Base-by-base conservation (phyloP, 2,329 filamentous ascomycete genomes). In the Leptographium lundbergii region DNA sequence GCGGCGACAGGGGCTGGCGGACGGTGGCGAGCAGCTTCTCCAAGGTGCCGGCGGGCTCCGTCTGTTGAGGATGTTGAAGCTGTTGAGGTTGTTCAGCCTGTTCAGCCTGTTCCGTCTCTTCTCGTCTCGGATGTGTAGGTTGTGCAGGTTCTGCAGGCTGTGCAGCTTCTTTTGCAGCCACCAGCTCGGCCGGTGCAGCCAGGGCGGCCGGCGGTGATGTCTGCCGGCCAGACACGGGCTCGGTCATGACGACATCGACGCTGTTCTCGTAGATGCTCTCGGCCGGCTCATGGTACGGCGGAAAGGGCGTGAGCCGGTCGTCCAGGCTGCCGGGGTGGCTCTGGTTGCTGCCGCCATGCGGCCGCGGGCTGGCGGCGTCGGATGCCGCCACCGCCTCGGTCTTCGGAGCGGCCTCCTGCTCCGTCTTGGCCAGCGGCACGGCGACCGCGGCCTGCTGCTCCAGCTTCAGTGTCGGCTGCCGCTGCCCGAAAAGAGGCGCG, bases 1-100 rank as follows among this genome's bases (percentile, higher is more conserved):
- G 54, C 4, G 63, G 63, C 17, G 62, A 59, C 29, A 59, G 56
- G 17, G 56, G 57, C 9, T 45, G 17, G n/a, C 11, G 34, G 56
- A 53, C 11, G 51, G 58, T 13, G 57, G 54, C 42, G 6, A 19
- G 42, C 42, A 25, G 50, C n/a, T 24, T 17, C 6, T 10, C 36
- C 2, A 3, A 27, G 1, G 42, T 17, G 6, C 42, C 19, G 4
- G 42, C 39, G 19, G 2, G 42, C 9, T 45, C 42, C n/a, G 42
- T 34, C 19, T 9, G 36, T 14, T 14, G n/a, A n/a, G n/a, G n/a
- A n/a, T n/a, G n/a, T n/a, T n/a, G n/a, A n/a, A n/a, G n/a, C n/a
- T n/a, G n/a, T n/a, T n/a, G n/a, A n/a, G n/a, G n/a, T n/a, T n/a
- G n/a, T n/a, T n/a, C n/a, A n/a, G n/a, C n/a, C n/a, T n/a, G n/a